These are phyloP conservation scores for Sporothrix luriei DNA, from an alignment of 2,329 filamentous ascomycete genomes.

Conservation along the genomic window DNA sequence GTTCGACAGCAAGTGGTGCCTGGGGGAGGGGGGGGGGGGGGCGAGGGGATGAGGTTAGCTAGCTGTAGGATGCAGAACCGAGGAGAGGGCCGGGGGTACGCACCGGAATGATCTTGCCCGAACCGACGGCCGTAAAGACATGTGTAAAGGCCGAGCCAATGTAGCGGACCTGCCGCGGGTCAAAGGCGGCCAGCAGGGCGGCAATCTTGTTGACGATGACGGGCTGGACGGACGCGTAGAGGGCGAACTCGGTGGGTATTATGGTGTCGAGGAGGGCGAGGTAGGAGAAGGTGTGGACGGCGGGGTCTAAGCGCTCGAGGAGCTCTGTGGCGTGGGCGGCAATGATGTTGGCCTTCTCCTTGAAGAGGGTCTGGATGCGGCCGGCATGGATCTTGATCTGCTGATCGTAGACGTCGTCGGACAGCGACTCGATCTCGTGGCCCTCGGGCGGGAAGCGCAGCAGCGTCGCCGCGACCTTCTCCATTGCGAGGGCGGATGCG, in stretches of 20 bases:
- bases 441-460: slow-evolving; percentile 48
- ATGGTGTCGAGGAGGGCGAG: slow-evolving; percentile 52
- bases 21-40: slow-evolving; percentile 36
- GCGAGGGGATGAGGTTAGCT: background rate
- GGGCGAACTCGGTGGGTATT: slow-evolving; percentile 38
- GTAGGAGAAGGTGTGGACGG: slow-evolving; percentile 55
- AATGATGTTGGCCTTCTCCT: slow-evolving; percentile 43
- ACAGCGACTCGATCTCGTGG: slow-evolving; percentile 32
- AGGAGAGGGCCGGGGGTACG: background rate
- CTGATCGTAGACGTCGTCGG: slow-evolving; percentile 48
- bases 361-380: slow-evolving; percentile 46
- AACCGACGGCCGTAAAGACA: slow-evolving; percentile 49
- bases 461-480: slow-evolving; percentile 46
- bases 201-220: slow-evolving; percentile 49
- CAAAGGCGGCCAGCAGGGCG: slow-evolving; percentile 53
- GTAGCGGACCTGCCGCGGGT: slow-evolving; percentile 57
- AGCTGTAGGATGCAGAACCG: background rate
- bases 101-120: slow-evolving; percentile 49
- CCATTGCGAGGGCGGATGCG: slow-evolving; percentile 41
- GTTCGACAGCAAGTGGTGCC: slow-evolving; percentile 52
- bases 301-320: slow-evolving; percentile 54
- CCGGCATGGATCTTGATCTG: slow-evolving; percentile 46
- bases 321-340: slow-evolving; percentile 44
- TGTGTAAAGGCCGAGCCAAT: slow-evolving; percentile 49
- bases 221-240: slow-evolving; percentile 41